Percentiles rank a stretch among this genome's conserved stretches.
Conservation (phyloP, 768 basidiomycete species). For the Lentinus brumalis region DNA sequence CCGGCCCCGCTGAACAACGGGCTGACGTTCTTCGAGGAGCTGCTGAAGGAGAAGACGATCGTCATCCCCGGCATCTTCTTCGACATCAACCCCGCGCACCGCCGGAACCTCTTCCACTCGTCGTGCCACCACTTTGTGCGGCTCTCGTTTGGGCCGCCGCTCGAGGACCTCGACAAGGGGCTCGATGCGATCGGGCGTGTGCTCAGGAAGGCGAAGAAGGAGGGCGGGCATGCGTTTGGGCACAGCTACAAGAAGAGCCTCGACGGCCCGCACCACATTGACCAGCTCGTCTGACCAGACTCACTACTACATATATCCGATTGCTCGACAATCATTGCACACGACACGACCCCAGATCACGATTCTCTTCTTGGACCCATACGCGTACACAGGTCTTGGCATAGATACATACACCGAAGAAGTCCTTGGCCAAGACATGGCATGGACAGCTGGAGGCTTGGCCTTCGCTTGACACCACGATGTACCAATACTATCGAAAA, state of each 20-base stretch:
- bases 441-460: too few relatives aligned
- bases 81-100: conserved; percentile 78
- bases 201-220: conserved; percentile 65
- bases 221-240: conserved; percentile 63
- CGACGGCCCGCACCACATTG: conserved; percentile 34
- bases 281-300: conserved; percentile 12
- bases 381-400: conserved; percentile 1
- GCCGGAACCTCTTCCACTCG: conserved; percentile 86
- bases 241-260: conserved; percentile 69
- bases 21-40: conserved; percentile 93
- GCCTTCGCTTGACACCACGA: too few relatives aligned
- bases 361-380: background rate
- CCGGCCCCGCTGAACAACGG: conserved; percentile 87
- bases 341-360: background rate
- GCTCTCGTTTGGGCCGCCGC: conserved; percentile 81
- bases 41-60: conserved; percentile 88
- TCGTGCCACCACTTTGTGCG: conserved; percentile 91
- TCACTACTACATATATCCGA: background rate
- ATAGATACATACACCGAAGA: background rate
- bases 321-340: background rate
- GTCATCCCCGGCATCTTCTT: conserved; percentile 93
- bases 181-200: conserved; percentile 86
- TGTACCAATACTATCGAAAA: too few relatives aligned
- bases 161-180: conserved; percentile 79
- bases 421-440: too few relatives aligned